These are phyloP conservation scores for Heliamphora ciliata DNA, from an alignment of 179 eudicot genomes.

Conservation along the genomic window DNA sequence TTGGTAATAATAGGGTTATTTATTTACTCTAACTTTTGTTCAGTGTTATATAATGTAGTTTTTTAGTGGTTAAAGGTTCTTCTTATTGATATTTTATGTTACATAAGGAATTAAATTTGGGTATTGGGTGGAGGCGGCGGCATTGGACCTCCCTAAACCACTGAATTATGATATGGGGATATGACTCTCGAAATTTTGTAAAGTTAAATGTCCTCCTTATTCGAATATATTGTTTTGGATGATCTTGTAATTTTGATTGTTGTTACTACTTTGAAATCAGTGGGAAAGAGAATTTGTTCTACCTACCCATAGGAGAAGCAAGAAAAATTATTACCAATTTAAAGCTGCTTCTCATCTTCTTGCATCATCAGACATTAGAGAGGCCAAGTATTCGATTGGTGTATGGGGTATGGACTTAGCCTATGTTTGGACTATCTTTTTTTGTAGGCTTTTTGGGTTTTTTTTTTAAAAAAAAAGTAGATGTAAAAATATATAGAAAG, in stretches of 20 bases:
- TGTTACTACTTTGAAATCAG: background rate
- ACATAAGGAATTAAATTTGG: background rate
- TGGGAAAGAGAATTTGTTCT: background rate
- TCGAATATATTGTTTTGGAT: background rate
- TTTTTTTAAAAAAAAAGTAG: too few relatives aligned
- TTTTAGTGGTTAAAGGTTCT: background rate
- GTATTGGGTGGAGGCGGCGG: background rate
- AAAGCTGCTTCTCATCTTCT: background rate
- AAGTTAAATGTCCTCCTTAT: background rate
- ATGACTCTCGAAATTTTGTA: background rate
- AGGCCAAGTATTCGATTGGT: background rate
- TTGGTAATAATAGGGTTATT: slow-evolving; percentile 37
- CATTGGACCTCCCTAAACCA: background rate
- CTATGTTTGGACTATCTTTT: too few relatives aligned
- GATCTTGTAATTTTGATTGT: background rate
- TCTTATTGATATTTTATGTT: background rate
- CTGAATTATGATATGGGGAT: background rate
- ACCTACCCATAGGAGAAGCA: background rate
- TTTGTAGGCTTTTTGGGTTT: too few relatives aligned
- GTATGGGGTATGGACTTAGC: background rate
- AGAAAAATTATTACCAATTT: background rate
- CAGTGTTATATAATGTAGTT: background rate
- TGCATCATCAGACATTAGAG: background rate
- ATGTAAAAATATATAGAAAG: too few relatives aligned
- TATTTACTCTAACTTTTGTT: background rate